Base-by-base conservation (phyloP, 805 yeast species). In the Wickerhamiella shivajii region DNA sequence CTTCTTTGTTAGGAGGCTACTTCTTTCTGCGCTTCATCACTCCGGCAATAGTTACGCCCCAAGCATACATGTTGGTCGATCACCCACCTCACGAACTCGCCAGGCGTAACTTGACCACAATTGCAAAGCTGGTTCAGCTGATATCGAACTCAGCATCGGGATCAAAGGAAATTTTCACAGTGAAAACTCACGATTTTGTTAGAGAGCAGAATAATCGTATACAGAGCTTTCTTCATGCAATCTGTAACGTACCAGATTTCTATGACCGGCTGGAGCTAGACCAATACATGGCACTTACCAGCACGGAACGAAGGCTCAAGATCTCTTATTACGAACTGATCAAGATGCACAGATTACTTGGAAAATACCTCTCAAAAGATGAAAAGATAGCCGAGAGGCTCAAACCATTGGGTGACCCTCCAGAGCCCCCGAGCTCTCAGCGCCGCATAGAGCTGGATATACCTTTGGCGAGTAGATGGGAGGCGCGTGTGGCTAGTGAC, bases 1-100 rank as follows among this genome's bases (percentile, higher is more conserved):
- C 53, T 24, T 49, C 59, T 1, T 43, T 58, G 66, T 75, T 83
- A 18, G 93, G 95, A 0, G 84, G 93, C 0, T 87, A 79, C 50
- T 61, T 87, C 35, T 85, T 87, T 47, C 60, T 87, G 44, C 59
- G 93, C 37, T 71, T 77, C 41, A 65, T 77, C 39, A 78, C 92
- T 50, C 96, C 97, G 9, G 93, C 93, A 0, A 74, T 85, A 44
- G 85, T 85, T 10, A 73, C 83, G 21, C 96, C 96, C 0, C 93
- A 80, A 37, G 63, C 75, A 5, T 64, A 56, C 42, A 50, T 49
- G 49, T 46, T 61, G 15, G 50, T 59, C 8, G 58, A 55, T 29
- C 44, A 38, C 27, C 38, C 41, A 15, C 60, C 59, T 1, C 46
- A 68, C 3, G 57, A 58, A 34, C 46, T 56, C 6, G 61, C 63